A percentile compares a stretch with the other conserved stretches of the same genome.
Evolutionary conservation across 306 rosid genomes (phyloP).

Genomic region (Geum urbanum): DNA sequence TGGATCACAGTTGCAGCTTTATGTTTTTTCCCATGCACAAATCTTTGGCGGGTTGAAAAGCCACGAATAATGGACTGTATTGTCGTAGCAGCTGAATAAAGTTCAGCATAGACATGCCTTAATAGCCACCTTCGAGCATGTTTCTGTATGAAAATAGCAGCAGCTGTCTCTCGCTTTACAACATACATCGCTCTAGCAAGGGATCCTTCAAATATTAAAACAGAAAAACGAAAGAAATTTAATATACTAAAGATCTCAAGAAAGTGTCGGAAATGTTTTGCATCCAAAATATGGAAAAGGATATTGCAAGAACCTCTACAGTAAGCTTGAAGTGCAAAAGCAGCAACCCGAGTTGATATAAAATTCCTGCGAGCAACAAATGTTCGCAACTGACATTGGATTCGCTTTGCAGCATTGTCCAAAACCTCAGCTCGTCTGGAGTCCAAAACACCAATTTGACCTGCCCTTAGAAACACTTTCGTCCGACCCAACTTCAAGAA

Average conservation of each 20-base stretch:
- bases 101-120: constrained; percentile 41
- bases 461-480: constrained; percentile 94
- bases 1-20: constrained; percentile 81
- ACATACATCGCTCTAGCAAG: constrained; percentile 58
- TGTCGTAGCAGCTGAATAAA: constrained; percentile 49
- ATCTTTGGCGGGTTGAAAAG: constrained; percentile 58
- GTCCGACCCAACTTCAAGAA: constrained; percentile 73
- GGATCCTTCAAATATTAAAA: constrained; percentile 50
- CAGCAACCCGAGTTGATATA: constrained; percentile 48
- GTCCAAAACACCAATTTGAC: constrained; percentile 93
- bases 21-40: constrained; percentile 54
- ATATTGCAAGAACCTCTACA: constrained; percentile 64
- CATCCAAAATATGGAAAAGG: constrained; percentile 1
- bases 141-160: constrained; percentile 62
- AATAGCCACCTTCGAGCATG: constrained; percentile 56
- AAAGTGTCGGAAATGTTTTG: neutral
- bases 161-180: constrained; percentile 60
- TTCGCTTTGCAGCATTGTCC: constrained; percentile 75
- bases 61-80: constrained; percentile 71
- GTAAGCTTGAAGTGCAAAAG: constrained; percentile 68
- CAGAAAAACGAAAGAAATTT: neutral
- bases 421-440: constrained; percentile 77
- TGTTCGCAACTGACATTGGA: constrained; percentile 66
- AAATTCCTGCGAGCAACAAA: constrained; percentile 65
- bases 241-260: neutral